phyloP scores from a whole-genome alignment of 305 asterid genomes.

The Rubia tinctorum region DNA sequence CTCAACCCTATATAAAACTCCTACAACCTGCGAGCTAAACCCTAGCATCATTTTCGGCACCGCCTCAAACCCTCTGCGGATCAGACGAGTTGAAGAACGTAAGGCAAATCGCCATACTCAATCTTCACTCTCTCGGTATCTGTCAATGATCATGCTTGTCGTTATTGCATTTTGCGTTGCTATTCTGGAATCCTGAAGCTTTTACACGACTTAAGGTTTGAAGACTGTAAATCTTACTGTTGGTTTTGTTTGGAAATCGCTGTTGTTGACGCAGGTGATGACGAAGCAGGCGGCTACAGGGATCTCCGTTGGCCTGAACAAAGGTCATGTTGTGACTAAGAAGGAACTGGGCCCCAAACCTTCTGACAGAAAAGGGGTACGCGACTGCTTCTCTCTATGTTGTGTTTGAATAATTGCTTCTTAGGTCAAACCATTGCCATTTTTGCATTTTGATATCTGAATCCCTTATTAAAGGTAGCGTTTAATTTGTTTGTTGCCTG shows the following conservation, averaged over 20 bases:
- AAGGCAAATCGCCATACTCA: not conserved
- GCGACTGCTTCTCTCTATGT: not conserved
- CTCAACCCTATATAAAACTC: not conserved
- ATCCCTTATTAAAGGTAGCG: no score
- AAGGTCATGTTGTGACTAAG: conserved; percentile 63
- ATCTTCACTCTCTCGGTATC: not conserved
- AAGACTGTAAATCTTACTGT: not conserved
- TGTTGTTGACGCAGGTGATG: conserved; percentile 38
- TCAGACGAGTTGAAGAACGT: conserved; percentile 14
- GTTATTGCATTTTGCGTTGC: not conserved
- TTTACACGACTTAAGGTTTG: not conserved
- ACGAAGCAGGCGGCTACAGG: conserved; percentile 63
- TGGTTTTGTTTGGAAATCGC: not conserved
- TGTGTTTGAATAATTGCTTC: not conserved
- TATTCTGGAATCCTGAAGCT: not conserved
- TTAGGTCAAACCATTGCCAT: not conserved
- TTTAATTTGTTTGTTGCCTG: no score
- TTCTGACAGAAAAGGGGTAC: conserved; percentile 64
- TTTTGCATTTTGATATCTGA: no score
- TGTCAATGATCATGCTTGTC: not conserved
- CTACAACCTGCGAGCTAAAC: not conserved
- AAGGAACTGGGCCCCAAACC: conserved; percentile 68
- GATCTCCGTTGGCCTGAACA: conserved; percentile 57
- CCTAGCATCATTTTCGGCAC: conserved; percentile 18
- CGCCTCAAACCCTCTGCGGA: conserved; percentile 16